Evolutionary conservation across 495 filamentous ascomycete genomes (phyloP), one percentile per base, ranked within the genome.

Genomic region (Niebla homalea): DNA sequence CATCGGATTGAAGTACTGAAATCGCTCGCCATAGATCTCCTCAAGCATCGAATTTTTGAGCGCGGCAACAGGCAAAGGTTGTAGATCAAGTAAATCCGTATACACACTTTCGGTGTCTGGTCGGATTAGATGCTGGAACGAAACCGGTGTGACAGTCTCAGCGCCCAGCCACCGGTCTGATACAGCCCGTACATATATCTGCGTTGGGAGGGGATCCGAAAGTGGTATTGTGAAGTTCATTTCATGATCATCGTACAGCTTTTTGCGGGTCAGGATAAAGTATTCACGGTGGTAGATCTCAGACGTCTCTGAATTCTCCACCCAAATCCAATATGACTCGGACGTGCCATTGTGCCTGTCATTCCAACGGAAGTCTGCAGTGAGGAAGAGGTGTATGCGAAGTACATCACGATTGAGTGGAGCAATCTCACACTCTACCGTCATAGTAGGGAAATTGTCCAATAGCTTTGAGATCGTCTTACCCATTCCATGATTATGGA

Each of bases 221-320:
- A 99, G 67, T 0, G 92, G 92, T 48, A 99, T 97, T 0, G 92
- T 99, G 61, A 99, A 97, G 64, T 93, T 93, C 21, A 99, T 79
- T 60, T 97, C 89, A 57, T 99, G 92, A 19, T 92, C 85, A 66
- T 95, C 87, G 54, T 94, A 77, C 0, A 97, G 71, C 69, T 94
- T 96, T 67, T 78, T 84, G 47, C 88, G 74, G 47, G 76, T 89
- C 5, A 99, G 73, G 45, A 99, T 86, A 68, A 97, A 97, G 64
- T 84, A 95, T 63, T 99, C 92, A 50, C 95, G 87, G 59, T 99
- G 92, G 57, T 94, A 99, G 36, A 99, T 96, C 62, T 97, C 89
- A 1, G 86, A 90, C 0, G 89, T 94, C 57, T 97, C 93, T 0
- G 90, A 96, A 60, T 97, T 94, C 66, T 99, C 92, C 15, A 97